phyloP scores from a whole-genome alignment of 495 filamentous ascomycete genomes.

The Penicillium macrosclerotiorum region DNA sequence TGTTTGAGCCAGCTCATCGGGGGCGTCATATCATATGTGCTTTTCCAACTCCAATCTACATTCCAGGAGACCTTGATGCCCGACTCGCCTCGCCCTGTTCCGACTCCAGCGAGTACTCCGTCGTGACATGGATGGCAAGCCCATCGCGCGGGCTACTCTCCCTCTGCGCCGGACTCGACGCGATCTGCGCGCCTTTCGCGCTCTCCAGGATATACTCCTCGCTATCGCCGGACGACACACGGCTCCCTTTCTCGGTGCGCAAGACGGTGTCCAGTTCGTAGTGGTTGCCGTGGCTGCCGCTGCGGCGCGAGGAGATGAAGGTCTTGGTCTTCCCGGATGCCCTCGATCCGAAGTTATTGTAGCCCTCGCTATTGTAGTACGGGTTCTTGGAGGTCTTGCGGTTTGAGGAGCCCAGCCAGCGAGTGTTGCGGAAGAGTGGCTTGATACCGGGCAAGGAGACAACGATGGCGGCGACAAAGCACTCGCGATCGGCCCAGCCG shows the following conservation, averaged over 20 bases:
- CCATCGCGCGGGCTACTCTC: not conserved
- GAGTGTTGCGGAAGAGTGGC: slow-evolving; percentile 20
- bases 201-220: slow-evolving; percentile 9
- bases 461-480: slow-evolving; percentile 24
- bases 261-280: slow-evolving; percentile 10
- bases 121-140: slow-evolving; percentile 17
- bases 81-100: not conserved
- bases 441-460: slow-evolving; percentile 25
- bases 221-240: not conserved
- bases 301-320: slow-evolving; percentile 4
- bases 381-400: slow-evolving; percentile 8
- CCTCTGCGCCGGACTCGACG: not conserved
- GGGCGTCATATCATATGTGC: too few species aligned
- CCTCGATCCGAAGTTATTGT: slow-evolving; percentile 12
- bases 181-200: not conserved
- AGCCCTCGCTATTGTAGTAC: slow-evolving; percentile 9
- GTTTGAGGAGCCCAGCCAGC: slow-evolving; percentile 17
- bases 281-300: not conserved
- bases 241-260: not conserved
- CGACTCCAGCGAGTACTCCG: slow-evolving; percentile 11
- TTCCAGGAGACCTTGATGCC: not conserved
- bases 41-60: not conserved
- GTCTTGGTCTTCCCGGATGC: slow-evolving; percentile 11
- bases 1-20: too few species aligned
- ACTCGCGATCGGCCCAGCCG: slow-evolving; percentile 26